phyloP scores from a whole-genome alignment of 441 rosid species.

The Macaranga tanarius region DNA sequence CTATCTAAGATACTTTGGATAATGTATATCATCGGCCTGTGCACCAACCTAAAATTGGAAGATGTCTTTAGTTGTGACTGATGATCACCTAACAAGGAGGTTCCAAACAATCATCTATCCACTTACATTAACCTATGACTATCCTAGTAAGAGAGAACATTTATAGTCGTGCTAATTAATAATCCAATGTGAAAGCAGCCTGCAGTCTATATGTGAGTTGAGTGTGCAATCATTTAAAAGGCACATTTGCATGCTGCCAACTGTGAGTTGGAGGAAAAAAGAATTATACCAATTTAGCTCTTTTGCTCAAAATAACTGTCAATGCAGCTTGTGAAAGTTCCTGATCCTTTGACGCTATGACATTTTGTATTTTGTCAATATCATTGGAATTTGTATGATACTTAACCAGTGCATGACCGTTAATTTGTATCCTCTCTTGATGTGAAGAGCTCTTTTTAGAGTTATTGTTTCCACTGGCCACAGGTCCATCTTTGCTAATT shows the following conservation, averaged over 20 bases:
- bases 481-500: conserved; percentile 28
- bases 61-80: not conserved
- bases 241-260: not conserved
- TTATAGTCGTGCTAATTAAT: not conserved
- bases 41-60: not conserved
- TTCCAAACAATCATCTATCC: not conserved
- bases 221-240: not conserved
- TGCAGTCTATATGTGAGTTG: not conserved
- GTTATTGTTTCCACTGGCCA: conserved; percentile 26
- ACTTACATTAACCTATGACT: not conserved
- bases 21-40: not conserved
- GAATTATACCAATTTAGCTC: conserved; percentile 63
- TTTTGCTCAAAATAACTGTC: conserved; percentile 47
- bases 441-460: conserved; percentile 19
- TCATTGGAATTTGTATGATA: conserved; percentile 33
- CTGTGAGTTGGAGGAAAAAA: not conserved
- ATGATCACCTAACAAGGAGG: not conserved
- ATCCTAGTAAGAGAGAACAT: not conserved
- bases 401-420: conserved; percentile 27
- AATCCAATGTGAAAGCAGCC: not conserved
- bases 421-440: conserved; percentile 19
- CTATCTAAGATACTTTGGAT: not conserved
- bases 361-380: conserved; percentile 35
- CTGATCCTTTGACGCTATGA: conserved; percentile 46
- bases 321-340: conserved; percentile 54